These are phyloP conservation scores for Silene latifolia DNA, from an alignment of 148 eudicot species.

Conservation along the genomic window DNA sequence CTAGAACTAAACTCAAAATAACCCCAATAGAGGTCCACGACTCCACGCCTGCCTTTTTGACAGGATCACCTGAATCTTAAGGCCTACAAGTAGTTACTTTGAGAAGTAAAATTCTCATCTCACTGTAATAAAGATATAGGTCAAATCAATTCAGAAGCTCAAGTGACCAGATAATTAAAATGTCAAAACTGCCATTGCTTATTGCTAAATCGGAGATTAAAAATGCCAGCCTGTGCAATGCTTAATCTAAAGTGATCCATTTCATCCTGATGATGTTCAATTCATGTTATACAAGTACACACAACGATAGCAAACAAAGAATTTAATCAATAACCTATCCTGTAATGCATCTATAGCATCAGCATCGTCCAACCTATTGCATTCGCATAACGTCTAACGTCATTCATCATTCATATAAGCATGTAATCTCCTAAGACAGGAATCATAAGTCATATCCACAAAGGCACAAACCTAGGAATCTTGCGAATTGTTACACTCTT, in stretches of 20 bases:
- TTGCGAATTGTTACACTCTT: constrained; percentile 92
- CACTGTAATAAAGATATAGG: constrained; percentile 1
- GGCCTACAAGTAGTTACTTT: not conserved
- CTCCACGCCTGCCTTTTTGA: not conserved
- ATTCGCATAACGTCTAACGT: too few species aligned
- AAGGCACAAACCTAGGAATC: constrained; percentile 66
- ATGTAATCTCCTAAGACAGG: not conserved
- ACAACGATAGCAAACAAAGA: not conserved
- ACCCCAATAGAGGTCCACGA: not conserved
- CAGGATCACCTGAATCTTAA: not conserved
- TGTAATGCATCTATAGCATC: not conserved
- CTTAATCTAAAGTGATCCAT: not conserved
- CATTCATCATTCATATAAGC: not conserved
- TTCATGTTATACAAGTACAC: not conserved
- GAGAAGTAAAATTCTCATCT: not conserved
- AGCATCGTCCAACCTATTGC: not conserved
- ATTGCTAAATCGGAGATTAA: not conserved
- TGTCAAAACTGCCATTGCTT: not conserved
- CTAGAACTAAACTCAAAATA: not conserved
- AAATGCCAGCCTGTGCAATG: not conserved
- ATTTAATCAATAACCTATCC: too few species aligned
- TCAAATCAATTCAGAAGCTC: not conserved
- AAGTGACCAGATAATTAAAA: not conserved
- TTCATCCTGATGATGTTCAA: not conserved
- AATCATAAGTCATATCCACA: not conserved